Base-by-base conservation (phyloP, 805 yeast species). In the Allodekkera sacchari region DNA sequence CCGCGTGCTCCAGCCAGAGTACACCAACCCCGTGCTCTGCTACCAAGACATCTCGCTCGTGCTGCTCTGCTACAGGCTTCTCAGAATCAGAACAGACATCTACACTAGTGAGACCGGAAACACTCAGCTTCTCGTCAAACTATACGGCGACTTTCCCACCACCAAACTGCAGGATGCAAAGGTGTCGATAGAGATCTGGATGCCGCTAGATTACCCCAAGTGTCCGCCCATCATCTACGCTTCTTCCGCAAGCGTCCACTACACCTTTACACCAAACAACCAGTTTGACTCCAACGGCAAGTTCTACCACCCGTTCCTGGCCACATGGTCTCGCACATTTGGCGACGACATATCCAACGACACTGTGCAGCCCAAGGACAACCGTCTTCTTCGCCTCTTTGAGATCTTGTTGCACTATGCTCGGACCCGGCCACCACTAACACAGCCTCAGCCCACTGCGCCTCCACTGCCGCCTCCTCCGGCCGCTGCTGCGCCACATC, bases 181-280 rank as follows among this genome's bases (percentile, higher is more conserved):
- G n/a, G 55, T 71, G 12, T 88, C 87, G 0, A 45, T 85, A 9
- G 75, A 74, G 33, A 52, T 87, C 4, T 85, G 95, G 94, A 47
- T 88, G 5, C 94, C 95, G 0, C 64, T 66, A 18, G 61, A 64
- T 16, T 87, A 82, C 42, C 95, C 96, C 0, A 43, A 47, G n/a
- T 61, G 57, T 3, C 66, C 78, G 1, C 96, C 96, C 0, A 44
- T 74, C n/a, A 67, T 74, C 1, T 81, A 64, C 47, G 71, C 87
- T 8, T 63, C 16, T 19, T 35, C 68, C 14, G 75, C 79, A 2
- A 66, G 74, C n/a, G 59, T 58, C 22, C 47, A 55, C 16, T 50
- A 48, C 10, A 62, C 63, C 56, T 50, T 63, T 22, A 50, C 79
- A 12, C 80, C 87, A 0, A 78, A 80, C 17, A 77, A 74, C 41